Evolutionary conservation across 2,329 filamentous ascomycete genomes (phyloP), one percentile per base, ranked within the genome.

Genomic region (Bipolaris oryzae): DNA sequence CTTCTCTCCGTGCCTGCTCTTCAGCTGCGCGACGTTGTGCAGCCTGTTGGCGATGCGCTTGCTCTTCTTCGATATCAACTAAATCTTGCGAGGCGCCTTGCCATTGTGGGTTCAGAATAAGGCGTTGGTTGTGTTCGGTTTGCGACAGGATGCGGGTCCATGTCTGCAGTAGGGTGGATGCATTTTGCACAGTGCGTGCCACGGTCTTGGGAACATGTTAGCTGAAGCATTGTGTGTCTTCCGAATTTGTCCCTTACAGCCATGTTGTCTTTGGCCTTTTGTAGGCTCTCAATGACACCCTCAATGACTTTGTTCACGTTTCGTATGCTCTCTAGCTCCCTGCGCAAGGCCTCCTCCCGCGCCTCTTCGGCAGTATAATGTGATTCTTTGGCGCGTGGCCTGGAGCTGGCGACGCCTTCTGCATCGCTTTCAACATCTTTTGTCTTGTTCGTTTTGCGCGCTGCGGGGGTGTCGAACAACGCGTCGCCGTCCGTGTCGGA

Each of bases 131-230:
- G 78, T 99, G 95, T 77, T 99, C 95, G 4, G 95, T 97, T 77
- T 99, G 95, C 6, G 92, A 95, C 11, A 99, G 85, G 64, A 99
- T 97, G 50, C 92, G 88, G 7, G 92, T 96, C 94, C 94, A 99
- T 15, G 93, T 96, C 69, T 96, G 92, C 31, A 99, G 87, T 13
- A 99, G 85, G 1, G 90, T 90, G 13, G 93, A 96, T 3, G 95
- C 92, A 53, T 93, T 94, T 64, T 85, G 85, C 39, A 98, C 92
- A 3, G 95, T 97, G 60, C 85, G 85, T 51, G 89, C 89, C 34
- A 98, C 93, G 21, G 89, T 96, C 90, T 91, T 61, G 7, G 16
- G 6, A 31, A 10, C 20, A 33, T 1, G 42, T 72, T 31, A 69
- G 58, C 43, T 34, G 11, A 15, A 7, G 37, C 20, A 23, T 33